Conservation (phyloP, 768 basidiomycete species). For the Baorangia bicolor region DNA sequence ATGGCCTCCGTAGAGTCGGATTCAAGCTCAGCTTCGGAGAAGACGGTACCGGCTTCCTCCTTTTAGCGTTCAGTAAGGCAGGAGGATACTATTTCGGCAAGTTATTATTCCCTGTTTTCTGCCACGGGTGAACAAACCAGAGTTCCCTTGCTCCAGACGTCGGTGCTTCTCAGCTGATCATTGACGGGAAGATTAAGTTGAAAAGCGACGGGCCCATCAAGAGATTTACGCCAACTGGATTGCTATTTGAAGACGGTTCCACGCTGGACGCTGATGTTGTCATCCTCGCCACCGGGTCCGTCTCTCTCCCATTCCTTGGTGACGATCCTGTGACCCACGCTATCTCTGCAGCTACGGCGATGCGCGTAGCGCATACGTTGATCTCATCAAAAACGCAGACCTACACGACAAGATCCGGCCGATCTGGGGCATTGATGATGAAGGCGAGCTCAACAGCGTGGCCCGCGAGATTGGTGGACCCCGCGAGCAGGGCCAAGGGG, state of each 20-base stretch:
- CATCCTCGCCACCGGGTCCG: slow-evolving; percentile 30
- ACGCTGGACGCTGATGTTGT: slow-evolving; percentile 46
- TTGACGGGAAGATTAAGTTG: slow-evolving; percentile 49
- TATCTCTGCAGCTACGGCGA: slow-evolving; percentile 17
- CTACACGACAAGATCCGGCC: slow-evolving; percentile 21
- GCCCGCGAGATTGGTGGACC: slow-evolving; percentile 51
- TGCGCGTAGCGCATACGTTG: slow-evolving; percentile 13
- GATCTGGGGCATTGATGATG: slow-evolving; percentile 32
- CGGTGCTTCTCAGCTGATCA: slow-evolving; percentile 42
- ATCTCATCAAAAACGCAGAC: slow-evolving; percentile 22
- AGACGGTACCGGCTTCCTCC: slow-evolving; percentile 50
- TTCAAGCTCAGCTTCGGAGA: slow-evolving; percentile 55
- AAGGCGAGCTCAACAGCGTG: slow-evolving; percentile 28
- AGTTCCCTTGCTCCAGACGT: slow-evolving; percentile 30
- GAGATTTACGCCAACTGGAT: slow-evolving; percentile 35
- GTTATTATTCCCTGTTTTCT: neutral
- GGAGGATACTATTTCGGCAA: slow-evolving; percentile 71
- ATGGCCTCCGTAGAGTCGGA: slow-evolving; percentile 54
- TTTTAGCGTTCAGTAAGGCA: slow-evolving; percentile 45
- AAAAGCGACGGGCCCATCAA: slow-evolving; percentile 24
- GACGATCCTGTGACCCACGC: neutral
- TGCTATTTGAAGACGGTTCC: slow-evolving; percentile 30
- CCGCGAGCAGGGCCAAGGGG: slow-evolving; percentile 6
- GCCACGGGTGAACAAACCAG: neutral
- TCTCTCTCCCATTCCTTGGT: neutral